Base-by-base conservation (phyloP, 305 asterid genomes). In the Coffea humblotiana region DNA sequence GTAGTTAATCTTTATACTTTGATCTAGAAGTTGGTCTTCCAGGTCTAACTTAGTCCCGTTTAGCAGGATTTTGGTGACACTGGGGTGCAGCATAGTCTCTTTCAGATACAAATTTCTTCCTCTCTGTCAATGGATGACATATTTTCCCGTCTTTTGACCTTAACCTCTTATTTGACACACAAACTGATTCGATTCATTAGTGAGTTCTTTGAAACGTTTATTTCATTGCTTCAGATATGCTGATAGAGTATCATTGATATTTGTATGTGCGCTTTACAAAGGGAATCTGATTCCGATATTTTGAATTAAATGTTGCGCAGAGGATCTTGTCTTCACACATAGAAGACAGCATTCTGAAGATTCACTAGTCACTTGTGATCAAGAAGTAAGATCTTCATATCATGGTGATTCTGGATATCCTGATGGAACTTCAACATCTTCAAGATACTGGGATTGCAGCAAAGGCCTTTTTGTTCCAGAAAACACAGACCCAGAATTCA, bases 111-210 rank as follows among this genome's bases (percentile, higher is more conserved):
- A 78, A 69, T 77, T 78, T 78, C 77, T 79, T 84, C 81, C 77
- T 80, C 60, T 81, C 77, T 64, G 76, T 86, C 77, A 76, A 93
- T 89, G 92, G 98, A 93, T 66, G 95, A 89, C 51, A 71, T 90
- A 54, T 91, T 95, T 86, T 88, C 92, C 78, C 90, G 90, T 80
- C 89, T 95, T 63, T 84, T 87, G 85, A 84, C 87, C 78, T 83
- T 95, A 86, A 88, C 94, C 72, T 88, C 93, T 79, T 89, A 84
- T 79, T 74, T 91, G 78, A 82, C 86, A 51, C 87, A 76, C 43
- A 84, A 88, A 65, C 78, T 91, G 43, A 77, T 92, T 76, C 92
- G 85, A 79, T 90, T 92, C 79, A 74, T 95, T 27, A 94, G 98
- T 93, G 75, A 89, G 93, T 77, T 77, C 60, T 16, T 51, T 19